Evolutionary conservation across 2,329 filamentous ascomycete species (phyloP).

Genomic region (Colletotrichum viniferum): DNA sequence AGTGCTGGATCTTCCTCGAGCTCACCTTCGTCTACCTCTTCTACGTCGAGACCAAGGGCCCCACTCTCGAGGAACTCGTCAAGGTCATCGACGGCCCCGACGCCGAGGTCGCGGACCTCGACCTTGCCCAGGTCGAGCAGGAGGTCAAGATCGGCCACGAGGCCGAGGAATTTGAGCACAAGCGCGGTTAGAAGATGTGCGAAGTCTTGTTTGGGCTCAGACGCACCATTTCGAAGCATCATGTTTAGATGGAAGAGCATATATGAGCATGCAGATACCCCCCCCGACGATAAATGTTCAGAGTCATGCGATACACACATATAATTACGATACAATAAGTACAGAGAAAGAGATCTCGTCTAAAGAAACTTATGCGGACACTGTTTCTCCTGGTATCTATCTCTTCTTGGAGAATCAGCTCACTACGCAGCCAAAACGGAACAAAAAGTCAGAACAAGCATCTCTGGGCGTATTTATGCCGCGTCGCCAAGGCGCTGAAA

Average conservation of each 20-base stretch:
- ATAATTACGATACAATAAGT: not conserved
- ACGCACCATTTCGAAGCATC: not conserved
- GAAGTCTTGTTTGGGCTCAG: not conserved
- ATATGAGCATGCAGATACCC: slow-evolving; percentile 15
- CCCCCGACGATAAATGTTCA: not conserved
- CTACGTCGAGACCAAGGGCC: slow-evolving; percentile 66
- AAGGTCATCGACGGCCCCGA: slow-evolving; percentile 69
- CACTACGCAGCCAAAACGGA: not conserved
- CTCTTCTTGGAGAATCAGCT: not conserved
- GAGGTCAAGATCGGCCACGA: slow-evolving; percentile 29
- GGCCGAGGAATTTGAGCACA: slow-evolving; percentile 18
- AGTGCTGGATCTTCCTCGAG: slow-evolving; percentile 57
- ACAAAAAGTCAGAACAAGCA: not conserved
- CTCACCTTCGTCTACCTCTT: slow-evolving; percentile 60
- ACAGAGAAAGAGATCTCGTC: not conserved
- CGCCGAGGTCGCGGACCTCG: slow-evolving; percentile 50
- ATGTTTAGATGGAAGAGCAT: not conserved
- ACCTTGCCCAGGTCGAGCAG: slow-evolving; percentile 50
- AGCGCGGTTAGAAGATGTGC: slow-evolving; percentile 2
- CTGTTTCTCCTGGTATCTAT: not conserved
- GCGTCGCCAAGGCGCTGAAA: not conserved
- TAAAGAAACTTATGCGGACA: not conserved
- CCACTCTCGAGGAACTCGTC: slow-evolving; percentile 70
- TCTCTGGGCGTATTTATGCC: not conserved
- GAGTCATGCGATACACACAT: not conserved